Evolutionary conservation across 2,329 filamentous ascomycete genomes (phyloP), one percentile per base, ranked within the genome.

Genomic region (Aspergillus flavus): DNA sequence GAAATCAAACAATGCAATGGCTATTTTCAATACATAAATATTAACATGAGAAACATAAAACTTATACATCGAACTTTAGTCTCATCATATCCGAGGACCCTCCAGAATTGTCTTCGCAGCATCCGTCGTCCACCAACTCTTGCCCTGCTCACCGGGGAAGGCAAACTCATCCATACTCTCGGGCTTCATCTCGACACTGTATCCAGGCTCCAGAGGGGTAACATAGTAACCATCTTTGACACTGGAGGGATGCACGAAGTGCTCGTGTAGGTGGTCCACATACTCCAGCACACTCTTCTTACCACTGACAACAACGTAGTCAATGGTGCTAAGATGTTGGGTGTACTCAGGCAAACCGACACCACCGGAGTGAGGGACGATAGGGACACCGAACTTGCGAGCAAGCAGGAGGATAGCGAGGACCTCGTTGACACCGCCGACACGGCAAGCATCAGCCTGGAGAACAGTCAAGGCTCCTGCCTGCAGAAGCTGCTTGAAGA

Each of bases 301-400:
- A 21, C 91, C 93, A 65, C 85, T 90, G 1, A 97, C 92, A 52
- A 90, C 90, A 4, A 97, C 91, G 72, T 97, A 97, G 80, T 97
- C 94, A 69, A 97, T 95, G 16, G 93, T 96, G 79, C 89, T 92
- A 65, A 97, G 80, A 79, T 97, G 93, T 82, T 96, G 92, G 0
- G 94, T 97, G 82, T 97, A 97, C 80, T 97, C 94, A 43, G 93
- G 93, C 66, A 97, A 83, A 6, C 93, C 94, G 2, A 97, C 93
- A 68, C 93, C 93, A 23, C 94, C 93, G 0, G 89, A 92, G 81
- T 97, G 93, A 1, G 94, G 93, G 6, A 97, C 93, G 69, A 96
- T 90, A 16, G 93, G 93, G 3, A 96, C 86, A 58, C 84, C 84
- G 75, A 88, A 90, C 71, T 83, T 80, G 65, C 75, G 75, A 21